These are phyloP conservation scores for Bacterosira constricta DNA, from an alignment of 108 stramenopile genomes.

Conservation along the genomic window DNA sequence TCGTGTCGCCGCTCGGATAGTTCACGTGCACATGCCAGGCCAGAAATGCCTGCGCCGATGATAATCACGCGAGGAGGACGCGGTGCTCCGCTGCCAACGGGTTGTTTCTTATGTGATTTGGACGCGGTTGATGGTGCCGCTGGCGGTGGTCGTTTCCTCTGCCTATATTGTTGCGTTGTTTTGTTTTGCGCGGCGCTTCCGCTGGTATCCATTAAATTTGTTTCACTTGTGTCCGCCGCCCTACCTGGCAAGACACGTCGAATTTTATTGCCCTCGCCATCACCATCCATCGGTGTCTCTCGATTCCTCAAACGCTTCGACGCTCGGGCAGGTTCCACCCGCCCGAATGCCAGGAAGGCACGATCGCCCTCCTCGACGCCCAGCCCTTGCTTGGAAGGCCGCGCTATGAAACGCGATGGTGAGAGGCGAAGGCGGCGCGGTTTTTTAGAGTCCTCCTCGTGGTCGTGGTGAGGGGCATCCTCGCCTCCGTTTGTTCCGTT, in stretches of 20 bases:
- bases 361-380: constrained; percentile 6
- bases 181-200: too few relatives aligned
- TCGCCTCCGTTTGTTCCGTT: too few relatives aligned
- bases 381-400: neutral
- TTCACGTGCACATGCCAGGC: constrained; percentile 80
- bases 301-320: constrained; percentile 1
- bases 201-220: too few relatives aligned
- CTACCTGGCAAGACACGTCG: too few relatives aligned
- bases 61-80: constrained; percentile 68
- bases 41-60: constrained; percentile 76
- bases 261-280: too few relatives aligned
- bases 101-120: neutral
- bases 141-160: neutral
- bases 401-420: constrained; percentile 1
- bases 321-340: neutral
- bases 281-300: too few relatives aligned
- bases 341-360: neutral
- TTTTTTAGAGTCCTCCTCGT: too few relatives aligned
- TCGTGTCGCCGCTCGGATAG: constrained; percentile 71
- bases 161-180: neutral
- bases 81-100: constrained; percentile 1
- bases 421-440: neutral
- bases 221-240: too few relatives aligned
- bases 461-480: too few relatives aligned
- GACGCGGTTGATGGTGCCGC: neutral